A percentile compares a stretch with the other conserved stretches of the same genome.
Conservation (phyloP, 1,139 yeast species). For the Waltiozyma sp. region DNA sequence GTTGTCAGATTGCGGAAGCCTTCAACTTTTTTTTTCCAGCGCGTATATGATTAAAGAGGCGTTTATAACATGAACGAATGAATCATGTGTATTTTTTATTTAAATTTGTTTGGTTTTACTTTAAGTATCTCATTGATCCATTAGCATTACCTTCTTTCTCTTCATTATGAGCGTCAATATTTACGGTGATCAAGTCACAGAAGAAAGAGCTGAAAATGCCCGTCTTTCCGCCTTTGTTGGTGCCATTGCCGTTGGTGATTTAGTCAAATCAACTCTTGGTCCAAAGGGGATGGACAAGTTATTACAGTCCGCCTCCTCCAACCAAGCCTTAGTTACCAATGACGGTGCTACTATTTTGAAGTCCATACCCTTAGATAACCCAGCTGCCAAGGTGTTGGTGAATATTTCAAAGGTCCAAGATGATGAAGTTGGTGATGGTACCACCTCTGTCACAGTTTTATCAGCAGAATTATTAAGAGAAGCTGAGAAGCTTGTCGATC, state of each 20-base stretch:
- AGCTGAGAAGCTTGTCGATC: conserved; percentile 87
- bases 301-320: conserved; percentile 76
- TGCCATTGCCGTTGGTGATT: conserved; percentile 96
- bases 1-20: background rate
- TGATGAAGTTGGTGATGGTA: conserved; percentile 98
- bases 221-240: conserved; percentile 96
- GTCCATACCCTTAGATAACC: conserved; percentile 90
- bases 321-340: conserved; percentile 74
- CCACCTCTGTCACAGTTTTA: conserved; percentile 94
- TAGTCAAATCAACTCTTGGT: conserved; percentile 91
- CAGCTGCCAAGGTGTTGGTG: conserved; percentile 95
- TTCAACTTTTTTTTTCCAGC: background rate
- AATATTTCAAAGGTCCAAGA: conserved; percentile 96
- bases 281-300: conserved; percentile 98
- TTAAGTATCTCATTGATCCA: background rate
- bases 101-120: no score
- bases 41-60: background rate
- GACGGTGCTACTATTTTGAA: conserved; percentile 97
- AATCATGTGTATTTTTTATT: no score
- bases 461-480: conserved; percentile 88
- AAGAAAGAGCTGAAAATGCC: conserved; percentile 96
- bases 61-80: background rate
- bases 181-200: conserved; percentile 95
- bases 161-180: conserved; percentile 49
- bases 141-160: background rate